phyloP scores from a whole-genome alignment of 169 alveolate species.

The Cryptosporidium andersoni region DNA sequence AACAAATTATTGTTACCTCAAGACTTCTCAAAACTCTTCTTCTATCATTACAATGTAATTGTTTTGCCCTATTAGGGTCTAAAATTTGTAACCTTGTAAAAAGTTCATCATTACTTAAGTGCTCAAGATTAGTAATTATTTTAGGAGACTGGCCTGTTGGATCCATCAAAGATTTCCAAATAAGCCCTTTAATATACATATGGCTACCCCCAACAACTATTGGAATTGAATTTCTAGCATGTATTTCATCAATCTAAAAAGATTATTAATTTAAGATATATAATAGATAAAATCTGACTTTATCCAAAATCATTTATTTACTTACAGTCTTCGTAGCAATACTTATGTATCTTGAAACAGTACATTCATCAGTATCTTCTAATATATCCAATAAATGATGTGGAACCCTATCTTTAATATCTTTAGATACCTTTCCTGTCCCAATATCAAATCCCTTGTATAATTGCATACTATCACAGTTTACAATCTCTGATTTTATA shows the following conservation, averaged over 20 bases:
- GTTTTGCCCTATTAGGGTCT: slow-evolving; percentile 46
- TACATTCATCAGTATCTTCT: slow-evolving; percentile 41
- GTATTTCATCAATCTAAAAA: slow-evolving; percentile 22
- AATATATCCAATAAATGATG: slow-evolving; percentile 56
- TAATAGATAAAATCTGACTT: background rate
- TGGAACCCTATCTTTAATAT: slow-evolving; percentile 22
- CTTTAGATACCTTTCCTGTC: slow-evolving; percentile 53
- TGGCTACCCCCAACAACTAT: slow-evolving; percentile 68
- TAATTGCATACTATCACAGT: slow-evolving; percentile 62
- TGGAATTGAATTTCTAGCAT: slow-evolving; percentile 2
- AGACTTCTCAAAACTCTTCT: slow-evolving; percentile 44
- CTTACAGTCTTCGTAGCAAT: slow-evolving; percentile 51
- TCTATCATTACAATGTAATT: slow-evolving; percentile 38
- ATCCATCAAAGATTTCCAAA: slow-evolving; percentile 54
- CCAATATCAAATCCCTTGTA: slow-evolving; percentile 68
- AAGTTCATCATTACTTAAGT: slow-evolving; percentile 34
- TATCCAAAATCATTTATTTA: background rate
- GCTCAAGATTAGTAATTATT: too few relatives aligned
- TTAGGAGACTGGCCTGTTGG: slow-evolving; percentile 2
- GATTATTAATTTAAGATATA: background rate
- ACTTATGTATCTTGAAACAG: slow-evolving; percentile 28
- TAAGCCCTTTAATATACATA: slow-evolving; percentile 43
- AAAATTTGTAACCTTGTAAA: background rate
- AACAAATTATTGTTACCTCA: slow-evolving; percentile 28
- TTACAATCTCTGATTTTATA: slow-evolving; percentile 46